Evolutionary conservation across 2,329 filamentous ascomycete species (phyloP).

Genomic region (Alternaria alternata): DNA sequence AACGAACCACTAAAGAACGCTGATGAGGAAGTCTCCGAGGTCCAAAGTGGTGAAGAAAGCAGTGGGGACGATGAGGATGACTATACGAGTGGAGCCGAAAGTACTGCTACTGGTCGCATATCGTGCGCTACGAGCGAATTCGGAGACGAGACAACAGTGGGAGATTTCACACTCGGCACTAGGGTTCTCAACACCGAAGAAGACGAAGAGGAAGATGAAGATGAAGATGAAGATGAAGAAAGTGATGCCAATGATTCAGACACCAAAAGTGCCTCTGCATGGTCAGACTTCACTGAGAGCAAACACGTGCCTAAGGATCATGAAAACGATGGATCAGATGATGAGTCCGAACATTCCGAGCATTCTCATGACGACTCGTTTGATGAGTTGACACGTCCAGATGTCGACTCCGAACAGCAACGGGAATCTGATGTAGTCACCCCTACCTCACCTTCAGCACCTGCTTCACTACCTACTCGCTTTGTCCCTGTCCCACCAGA

Average conservation of each 20-base stretch:
- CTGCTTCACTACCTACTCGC: conserved; percentile 58
- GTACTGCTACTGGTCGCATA: conserved; percentile 78
- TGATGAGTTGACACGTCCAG: conserved; percentile 42
- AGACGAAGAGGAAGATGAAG: too few species aligned
- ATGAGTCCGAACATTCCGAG: conserved; percentile 44
- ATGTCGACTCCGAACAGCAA: conserved; percentile 39
- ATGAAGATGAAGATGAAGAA: conserved; percentile 33
- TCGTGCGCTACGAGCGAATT: conserved; percentile 70
- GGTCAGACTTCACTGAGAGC: conserved; percentile 84
- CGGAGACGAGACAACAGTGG: conserved; percentile 65
- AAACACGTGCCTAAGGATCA: conserved; percentile 69
- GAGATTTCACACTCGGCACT: conserved; percentile 58
- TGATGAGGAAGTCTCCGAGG: conserved; percentile 56
- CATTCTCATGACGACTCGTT: conserved; percentile 48
- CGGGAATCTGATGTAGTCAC: conserved; percentile 55
- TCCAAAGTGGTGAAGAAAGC: conserved; percentile 71
- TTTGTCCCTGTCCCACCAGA: conserved; percentile 85
- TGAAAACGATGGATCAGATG: conserved; percentile 46
- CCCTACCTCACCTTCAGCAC: conserved; percentile 55
- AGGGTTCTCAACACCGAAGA: conserved; percentile 46
- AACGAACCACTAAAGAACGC: conserved; percentile 77
- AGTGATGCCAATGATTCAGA: conserved; percentile 48
- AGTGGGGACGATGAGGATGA: conserved; percentile 70
- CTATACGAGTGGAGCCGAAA: conserved; percentile 87
- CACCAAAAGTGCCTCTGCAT: conserved; percentile 70